A percentile compares a stretch with the other conserved stretches of the same genome.
Conservation (phyloP, 2,329 filamentous ascomycete genomes). For the Calonectria pseudoreteaudii region DNA sequence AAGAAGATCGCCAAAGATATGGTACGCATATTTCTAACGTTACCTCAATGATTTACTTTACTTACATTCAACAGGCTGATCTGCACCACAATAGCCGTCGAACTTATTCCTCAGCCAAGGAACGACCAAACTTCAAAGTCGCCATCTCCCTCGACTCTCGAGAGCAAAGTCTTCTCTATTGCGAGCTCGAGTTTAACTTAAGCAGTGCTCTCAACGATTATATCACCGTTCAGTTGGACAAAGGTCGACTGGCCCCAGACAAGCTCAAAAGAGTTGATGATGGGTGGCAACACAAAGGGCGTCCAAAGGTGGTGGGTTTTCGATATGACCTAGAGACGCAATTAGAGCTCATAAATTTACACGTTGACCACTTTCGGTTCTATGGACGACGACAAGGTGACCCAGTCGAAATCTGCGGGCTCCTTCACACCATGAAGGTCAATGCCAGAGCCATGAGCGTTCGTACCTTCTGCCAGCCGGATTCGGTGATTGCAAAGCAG, state of each 20-base stretch:
- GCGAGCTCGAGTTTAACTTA: conserved; percentile 69
- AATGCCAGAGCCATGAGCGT: conserved; percentile 65
- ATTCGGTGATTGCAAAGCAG: conserved; percentile 69
- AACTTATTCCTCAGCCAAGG: conserved; percentile 45
- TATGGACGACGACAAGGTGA: conserved; percentile 60
- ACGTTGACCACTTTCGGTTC: conserved; percentile 66
- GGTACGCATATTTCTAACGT: conserved; percentile 49
- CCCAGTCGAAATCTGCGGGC: conserved; percentile 56
- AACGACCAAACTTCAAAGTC: conserved; percentile 46
- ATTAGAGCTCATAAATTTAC: conserved; percentile 64
- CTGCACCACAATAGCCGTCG: conserved; percentile 49
- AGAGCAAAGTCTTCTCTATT: conserved; percentile 69
- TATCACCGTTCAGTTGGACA: conserved; percentile 64
- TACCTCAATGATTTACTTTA: background rate
- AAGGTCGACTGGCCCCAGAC: conserved; percentile 64
- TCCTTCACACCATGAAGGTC: conserved; percentile 64
- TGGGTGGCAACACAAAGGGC: conserved; percentile 63
- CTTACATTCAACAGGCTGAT: conserved; percentile 49
- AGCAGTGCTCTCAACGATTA: conserved; percentile 63
- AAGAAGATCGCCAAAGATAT: conserved; percentile 67
- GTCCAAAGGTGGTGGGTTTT: conserved; percentile 67
- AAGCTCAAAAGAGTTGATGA: conserved; percentile 65
- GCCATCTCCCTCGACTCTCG: conserved; percentile 65
- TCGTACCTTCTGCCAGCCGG: conserved; percentile 69
- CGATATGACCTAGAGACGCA: conserved; percentile 72